Evolutionary conservation across 345 rosid genomes (phyloP), one percentile per base, ranked within the genome.

Genomic region (Citrus maxima): DNA sequence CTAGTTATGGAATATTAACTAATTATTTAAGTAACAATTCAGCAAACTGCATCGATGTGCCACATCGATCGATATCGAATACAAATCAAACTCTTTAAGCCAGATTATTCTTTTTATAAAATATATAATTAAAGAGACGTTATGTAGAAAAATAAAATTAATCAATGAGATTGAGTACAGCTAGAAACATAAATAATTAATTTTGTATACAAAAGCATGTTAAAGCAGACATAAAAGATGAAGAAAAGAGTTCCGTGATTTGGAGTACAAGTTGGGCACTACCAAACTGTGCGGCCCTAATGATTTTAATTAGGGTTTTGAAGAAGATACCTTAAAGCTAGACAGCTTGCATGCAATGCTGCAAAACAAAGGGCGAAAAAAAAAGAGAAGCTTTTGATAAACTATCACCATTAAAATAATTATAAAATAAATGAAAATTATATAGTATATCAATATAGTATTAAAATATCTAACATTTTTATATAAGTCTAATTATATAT

Each of bases 151-250:
- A 0, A 46, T 5, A 16, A 14, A 18, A 54, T 6, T 34, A 72
- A 72, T 58, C 6, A 34, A 56, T 72, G 10, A 58, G 54, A 74
- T 74, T 61, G 77, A 60, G 61, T 74, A 74, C 68, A 74, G 68
- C 58, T 60, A 61, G 54, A 61, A 61, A 38, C 13, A 40, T 22
- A 32, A 56, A 12, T n/a, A 32, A 13, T 13, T 19, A 7, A 3
- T 34, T 54, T 10, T 55, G 6, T 13, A 0, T 3, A 30, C 16
- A 59, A 58, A 10, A 54, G 58, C 58, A 54, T 54, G 58, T 54
- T 54, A 54, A 54, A 54, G 58, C 7, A 54, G n/a, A 18, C 5
- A 54, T 54, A 5, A 18, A 7, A 25, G 21, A 61, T 24, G 38
- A 19, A 14, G 37, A 2, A 38, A 38, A 18, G 40, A 40, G 37